Evolutionary conservation across 1,284 basidiomycete genomes (phyloP), one percentile per base, ranked within the genome.

Genomic region (Sanguinoderma infundibulare): DNA sequence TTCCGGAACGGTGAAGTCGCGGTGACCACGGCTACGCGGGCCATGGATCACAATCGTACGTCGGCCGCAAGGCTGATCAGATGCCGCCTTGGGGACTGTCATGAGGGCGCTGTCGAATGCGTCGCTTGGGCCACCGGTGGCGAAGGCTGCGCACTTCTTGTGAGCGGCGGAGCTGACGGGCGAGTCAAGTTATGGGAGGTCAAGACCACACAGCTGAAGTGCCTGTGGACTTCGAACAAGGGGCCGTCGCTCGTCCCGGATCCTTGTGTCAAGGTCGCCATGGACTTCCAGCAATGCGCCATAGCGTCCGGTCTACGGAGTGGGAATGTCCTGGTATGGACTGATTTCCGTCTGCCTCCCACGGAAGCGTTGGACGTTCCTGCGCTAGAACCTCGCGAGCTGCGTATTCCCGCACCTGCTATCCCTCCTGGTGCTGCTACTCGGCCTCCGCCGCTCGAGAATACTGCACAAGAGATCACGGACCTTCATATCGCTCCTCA

Each of bases 131-230:
- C 82, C 55, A 69, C 55, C 6, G 73, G 71, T 5, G 70, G 40
- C 10, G 64, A 67, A 51, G 66, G 67, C 30, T 55, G 61, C 44
- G 58, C 73, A 3, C 72, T 75, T 15, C 79, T 86, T 42, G 73
- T 85, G 39, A 88, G 86, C 15, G 87, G 78, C 1, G 85, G 84
- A 7, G 72, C 77, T 5, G 91, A 92, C 67, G 91, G 90, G 0
- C 75, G 76, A 24, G 81, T 91, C 63, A 92, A 92, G 70, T 63
- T 94, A 1, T 94, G 92, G 92, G 82, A 88, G 60, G 73, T 80
- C 20, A 84, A 80, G 68, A 76, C 74, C 2, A 35, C 30, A 22
- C 35, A 59, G 4, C 73, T 86, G 28, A 69, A 66, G 24, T 87
- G 86, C 62, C 52, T 89, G 28, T 93, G 90, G 90, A 82, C 84